phyloP scores from a whole-genome alignment of 2,329 filamentous ascomycete species.

The Camptophora hylomeconis region DNA sequence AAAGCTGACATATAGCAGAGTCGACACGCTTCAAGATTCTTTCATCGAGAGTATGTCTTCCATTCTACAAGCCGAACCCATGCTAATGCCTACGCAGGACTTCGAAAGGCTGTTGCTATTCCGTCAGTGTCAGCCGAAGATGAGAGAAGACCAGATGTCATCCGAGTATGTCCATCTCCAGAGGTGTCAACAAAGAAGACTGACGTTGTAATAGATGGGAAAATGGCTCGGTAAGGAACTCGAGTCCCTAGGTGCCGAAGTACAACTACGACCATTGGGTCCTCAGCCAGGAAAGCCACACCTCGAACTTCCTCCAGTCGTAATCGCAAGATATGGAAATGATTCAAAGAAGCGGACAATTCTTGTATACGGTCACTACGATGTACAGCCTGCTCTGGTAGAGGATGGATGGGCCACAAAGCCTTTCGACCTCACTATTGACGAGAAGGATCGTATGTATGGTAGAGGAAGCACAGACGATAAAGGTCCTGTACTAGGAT shows the following conservation, averaged over 20 bases:
- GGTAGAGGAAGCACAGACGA: slow-evolving; percentile 93
- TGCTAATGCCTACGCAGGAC: slow-evolving; percentile 26
- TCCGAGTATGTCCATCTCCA: slow-evolving; percentile 42
- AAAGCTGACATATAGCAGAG: slow-evolving; percentile 25
- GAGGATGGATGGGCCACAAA: slow-evolving; percentile 93
- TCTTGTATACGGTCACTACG: slow-evolving; percentile 95
- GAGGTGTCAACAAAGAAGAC: background rate
- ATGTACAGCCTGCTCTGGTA: slow-evolving; percentile 88
- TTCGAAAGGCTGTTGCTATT: slow-evolving; percentile 86
- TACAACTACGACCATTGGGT: slow-evolving; percentile 75
- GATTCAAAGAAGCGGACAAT: slow-evolving; percentile 91
- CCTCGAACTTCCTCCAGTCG: slow-evolving; percentile 81
- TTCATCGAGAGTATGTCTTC: slow-evolving; percentile 65
- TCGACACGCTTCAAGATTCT: slow-evolving; percentile 62
- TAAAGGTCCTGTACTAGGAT: slow-evolving; percentile 93
- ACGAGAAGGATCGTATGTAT: slow-evolving; percentile 88
- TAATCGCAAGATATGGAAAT: slow-evolving; percentile 82
- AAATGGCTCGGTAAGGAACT: slow-evolving; percentile 79
- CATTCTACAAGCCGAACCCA: slow-evolving; percentile 4
- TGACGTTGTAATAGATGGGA: slow-evolving; percentile 52
- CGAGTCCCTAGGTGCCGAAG: slow-evolving; percentile 67
- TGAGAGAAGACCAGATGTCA: slow-evolving; percentile 75
- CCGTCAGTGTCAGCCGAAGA: slow-evolving; percentile 91
- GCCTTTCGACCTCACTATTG: slow-evolving; percentile 77
- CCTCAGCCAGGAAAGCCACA: slow-evolving; percentile 85